Conservation (phyloP, 495 filamentous ascomycete species). For the Neurospora africana region DNA sequence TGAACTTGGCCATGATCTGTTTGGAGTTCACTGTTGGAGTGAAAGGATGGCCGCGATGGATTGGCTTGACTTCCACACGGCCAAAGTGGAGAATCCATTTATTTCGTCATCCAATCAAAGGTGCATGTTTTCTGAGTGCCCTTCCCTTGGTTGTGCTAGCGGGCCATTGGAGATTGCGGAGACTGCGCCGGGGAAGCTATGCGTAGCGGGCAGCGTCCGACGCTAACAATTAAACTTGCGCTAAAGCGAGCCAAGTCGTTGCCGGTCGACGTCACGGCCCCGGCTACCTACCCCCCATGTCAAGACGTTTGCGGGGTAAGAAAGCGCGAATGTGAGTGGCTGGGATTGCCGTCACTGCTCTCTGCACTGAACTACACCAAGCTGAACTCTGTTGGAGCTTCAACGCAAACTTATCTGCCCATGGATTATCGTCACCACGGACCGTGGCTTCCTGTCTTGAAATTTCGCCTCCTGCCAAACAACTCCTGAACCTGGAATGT, state of each 20-base stretch:
- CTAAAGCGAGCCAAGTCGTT: slow-evolving; percentile 6
- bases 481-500: neutral
- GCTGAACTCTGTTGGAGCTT: neutral
- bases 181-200: neutral
- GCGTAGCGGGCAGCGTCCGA: slow-evolving; percentile 1
- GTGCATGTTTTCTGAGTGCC: neutral
- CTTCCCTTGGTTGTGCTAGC: neutral
- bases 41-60: neutral
- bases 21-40: neutral
- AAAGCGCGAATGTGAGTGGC: neutral
- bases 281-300: slow-evolving; percentile 6
- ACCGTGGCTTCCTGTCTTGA: neutral
- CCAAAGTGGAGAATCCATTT: neutral
- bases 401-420: neutral
- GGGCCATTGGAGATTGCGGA: neutral
- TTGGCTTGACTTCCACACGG: neutral
- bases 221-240: slow-evolving; percentile 8
- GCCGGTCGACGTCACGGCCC: slow-evolving; percentile 18
- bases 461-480: neutral
- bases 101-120: neutral
- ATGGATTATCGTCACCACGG: neutral
- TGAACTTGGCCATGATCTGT: neutral
- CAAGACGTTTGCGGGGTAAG: slow-evolving; percentile 19
- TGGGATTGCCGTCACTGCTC: neutral
- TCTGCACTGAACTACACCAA: neutral